These are phyloP conservation scores for Metarhizium guizhouense DNA, from an alignment of 2,329 filamentous ascomycete genomes.

Conservation along the genomic window DNA sequence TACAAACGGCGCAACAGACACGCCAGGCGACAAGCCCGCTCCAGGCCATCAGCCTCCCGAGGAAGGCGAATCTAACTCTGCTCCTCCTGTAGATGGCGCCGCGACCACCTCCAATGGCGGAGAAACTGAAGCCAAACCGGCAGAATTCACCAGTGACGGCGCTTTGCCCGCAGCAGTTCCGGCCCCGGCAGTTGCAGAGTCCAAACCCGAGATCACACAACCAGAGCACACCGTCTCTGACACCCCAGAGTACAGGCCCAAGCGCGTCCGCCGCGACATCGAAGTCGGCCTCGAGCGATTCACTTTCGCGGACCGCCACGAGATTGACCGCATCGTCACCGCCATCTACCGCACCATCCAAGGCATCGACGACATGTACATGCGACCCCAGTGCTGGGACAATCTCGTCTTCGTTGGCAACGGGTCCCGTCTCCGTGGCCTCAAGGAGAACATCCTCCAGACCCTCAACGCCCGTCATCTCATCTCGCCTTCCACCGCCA, in stretches of 20 bases:
- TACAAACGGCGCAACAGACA: conserved; percentile 9
- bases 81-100: neutral
- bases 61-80: neutral
- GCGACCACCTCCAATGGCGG: neutral
- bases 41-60: conserved; percentile 2
- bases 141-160: neutral
- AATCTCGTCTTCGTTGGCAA: conserved; percentile 87
- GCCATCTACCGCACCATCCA: conserved; percentile 78
- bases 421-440: conserved; percentile 63
- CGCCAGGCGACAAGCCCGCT: conserved; percentile 7
- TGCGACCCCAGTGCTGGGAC: conserved; percentile 84
- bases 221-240: conserved; percentile 13
- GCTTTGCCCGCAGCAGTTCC: neutral
- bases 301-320: conserved; percentile 55
- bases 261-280: conserved; percentile 54
- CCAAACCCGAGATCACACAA: conserved; percentile 1
- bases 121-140: conserved; percentile 6
- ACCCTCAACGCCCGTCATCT: conserved; percentile 76
- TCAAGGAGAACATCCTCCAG: conserved; percentile 79
- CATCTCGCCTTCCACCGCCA: conserved; percentile 84
- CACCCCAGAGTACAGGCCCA: conserved; percentile 38
- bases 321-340: conserved; percentile 76
- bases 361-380: conserved; percentile 73
- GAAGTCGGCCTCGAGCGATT: conserved; percentile 73
- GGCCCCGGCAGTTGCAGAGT: conserved; percentile 1